Evolutionary conservation across 2,329 filamentous ascomycete species (phyloP).

Genomic region (Aspergillus persii): DNA sequence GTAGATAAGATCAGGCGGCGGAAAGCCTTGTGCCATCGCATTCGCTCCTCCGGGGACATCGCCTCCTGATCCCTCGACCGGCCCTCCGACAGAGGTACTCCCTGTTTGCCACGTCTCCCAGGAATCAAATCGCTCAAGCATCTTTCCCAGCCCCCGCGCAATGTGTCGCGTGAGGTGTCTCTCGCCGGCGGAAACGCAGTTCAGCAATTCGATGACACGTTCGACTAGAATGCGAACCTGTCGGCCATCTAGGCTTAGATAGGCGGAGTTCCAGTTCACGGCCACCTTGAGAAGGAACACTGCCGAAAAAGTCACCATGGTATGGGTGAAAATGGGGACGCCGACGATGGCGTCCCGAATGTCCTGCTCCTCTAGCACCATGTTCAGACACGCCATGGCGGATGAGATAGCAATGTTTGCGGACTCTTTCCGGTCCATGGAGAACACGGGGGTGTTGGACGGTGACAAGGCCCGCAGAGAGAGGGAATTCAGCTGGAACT

Average conservation of each 20-base stretch:
- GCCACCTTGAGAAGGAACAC: conserved; percentile 47
- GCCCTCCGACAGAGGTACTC: conserved; percentile 7
- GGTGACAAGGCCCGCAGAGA: conserved; percentile 43
- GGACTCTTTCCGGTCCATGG: conserved; percentile 45
- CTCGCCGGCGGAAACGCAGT: conserved; percentile 42
- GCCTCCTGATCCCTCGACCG: conserved; percentile 16
- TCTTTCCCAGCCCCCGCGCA: conserved; percentile 41
- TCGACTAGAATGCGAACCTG: conserved; percentile 40
- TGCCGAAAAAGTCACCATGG: conserved; percentile 47
- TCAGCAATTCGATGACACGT: conserved; percentile 40
- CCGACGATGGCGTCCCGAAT: conserved; percentile 50
- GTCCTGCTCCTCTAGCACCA: conserved; percentile 48
- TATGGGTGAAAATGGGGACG: conserved; percentile 47
- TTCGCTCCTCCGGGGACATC: conserved; percentile 42
- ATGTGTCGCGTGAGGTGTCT: conserved; percentile 43
- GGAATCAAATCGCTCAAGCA: conserved; percentile 42
- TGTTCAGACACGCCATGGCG: conserved; percentile 47
- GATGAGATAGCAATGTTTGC: conserved; percentile 49
- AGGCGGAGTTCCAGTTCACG: conserved; percentile 44
- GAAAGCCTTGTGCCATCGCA: conserved; percentile 42
- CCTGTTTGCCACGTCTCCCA: conserved; percentile 36
- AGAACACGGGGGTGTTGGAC: conserved; percentile 42
- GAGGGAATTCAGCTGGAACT: conserved; percentile 52
- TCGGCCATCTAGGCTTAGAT: conserved; percentile 39
- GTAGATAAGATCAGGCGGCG: conserved; percentile 42